These are phyloP conservation scores for Raffaelea arxii DNA, from an alignment of 2,329 filamentous ascomycete species.

Conservation along the genomic window DNA sequence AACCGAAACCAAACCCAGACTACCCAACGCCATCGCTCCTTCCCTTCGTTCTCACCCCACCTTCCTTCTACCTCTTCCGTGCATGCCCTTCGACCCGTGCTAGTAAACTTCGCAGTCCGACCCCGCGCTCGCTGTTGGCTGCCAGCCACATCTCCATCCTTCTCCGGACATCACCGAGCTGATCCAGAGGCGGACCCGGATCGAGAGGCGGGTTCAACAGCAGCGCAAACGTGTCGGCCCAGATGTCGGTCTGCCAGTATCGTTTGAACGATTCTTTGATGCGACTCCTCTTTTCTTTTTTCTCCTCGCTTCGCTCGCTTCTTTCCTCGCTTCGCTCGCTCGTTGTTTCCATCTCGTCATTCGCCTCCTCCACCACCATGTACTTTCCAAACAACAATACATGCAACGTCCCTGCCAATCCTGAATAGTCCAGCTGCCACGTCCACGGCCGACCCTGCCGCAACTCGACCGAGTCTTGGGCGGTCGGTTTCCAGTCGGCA, in stretches of 20 bases:
- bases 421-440: constrained; percentile 94
- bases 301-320: too few species aligned
- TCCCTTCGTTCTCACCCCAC: background rate
- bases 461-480: constrained; percentile 91
- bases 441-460: constrained; percentile 92
- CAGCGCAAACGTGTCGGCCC: constrained; percentile 73
- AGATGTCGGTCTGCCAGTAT: constrained; percentile 95
- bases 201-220: constrained; percentile 71
- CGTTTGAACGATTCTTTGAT: constrained; percentile 79
- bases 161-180: constrained; percentile 60
- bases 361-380: constrained; percentile 58
- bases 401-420: constrained; percentile 80
- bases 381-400: constrained; percentile 89
- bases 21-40: background rate
- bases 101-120: constrained; percentile 61
- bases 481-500: constrained; percentile 85
- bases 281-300: constrained; percentile 69
- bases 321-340: too few species aligned
- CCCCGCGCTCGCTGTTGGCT: constrained; percentile 70
- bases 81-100: constrained; percentile 49
- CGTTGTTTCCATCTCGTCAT: constrained; percentile 22
- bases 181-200: constrained; percentile 56
- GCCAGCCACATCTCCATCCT: constrained; percentile 80
- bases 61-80: constrained; percentile 21
- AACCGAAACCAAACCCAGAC: too few species aligned